Base-by-base conservation (phyloP, 768 basidiomycete species). In the Suillus plorans region DNA sequence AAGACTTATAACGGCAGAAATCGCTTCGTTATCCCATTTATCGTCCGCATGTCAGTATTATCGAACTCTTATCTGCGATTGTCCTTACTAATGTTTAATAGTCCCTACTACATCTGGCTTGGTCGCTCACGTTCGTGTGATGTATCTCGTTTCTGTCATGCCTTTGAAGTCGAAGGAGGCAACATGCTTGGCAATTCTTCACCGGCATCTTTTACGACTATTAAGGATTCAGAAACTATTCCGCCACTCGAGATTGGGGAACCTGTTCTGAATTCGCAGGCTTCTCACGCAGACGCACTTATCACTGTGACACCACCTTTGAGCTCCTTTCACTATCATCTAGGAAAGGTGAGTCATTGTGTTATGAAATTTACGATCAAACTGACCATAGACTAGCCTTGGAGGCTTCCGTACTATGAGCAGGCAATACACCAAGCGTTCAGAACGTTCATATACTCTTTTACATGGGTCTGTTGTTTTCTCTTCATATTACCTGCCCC, bases 1-100 rank as follows among this genome's bases (percentile, higher is more conserved):
- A 91, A 89, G 72, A 83, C 80, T 41, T 89, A 86, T 78, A 92
- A 92, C 69, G 90, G 84, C 12, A 83, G 91, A 58, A 92, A 92
- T 77, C 81, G 80, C 57, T 88, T 89, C 71, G 76, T 92, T 61
- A 69, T 89, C n/a, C 87, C 89, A 0, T 82, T 85, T 74, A 81
- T 90, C 67, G 82, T 90, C 56, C 77, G 86, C 71, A 90, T 91
- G 82, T 86, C 44, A 61, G 84, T 75, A 2, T 65, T 68, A 68
- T 61, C 39, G 58, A 65, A 62, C 18, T 45, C 25, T 31, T 47
- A 57, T 53, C 64, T 50, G 12, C 52, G 57, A 34, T 55, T 14
- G 31, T 36, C 53, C 12, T 55, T 1, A n/a, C 34, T 18, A 65
- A 45, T 25, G 6, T 41, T 31, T 37, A 18, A 3, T 64, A 87